Evolutionary conservation across 2,329 filamentous ascomycete species (phyloP).

Genomic region (Bipolaris bicolor): DNA sequence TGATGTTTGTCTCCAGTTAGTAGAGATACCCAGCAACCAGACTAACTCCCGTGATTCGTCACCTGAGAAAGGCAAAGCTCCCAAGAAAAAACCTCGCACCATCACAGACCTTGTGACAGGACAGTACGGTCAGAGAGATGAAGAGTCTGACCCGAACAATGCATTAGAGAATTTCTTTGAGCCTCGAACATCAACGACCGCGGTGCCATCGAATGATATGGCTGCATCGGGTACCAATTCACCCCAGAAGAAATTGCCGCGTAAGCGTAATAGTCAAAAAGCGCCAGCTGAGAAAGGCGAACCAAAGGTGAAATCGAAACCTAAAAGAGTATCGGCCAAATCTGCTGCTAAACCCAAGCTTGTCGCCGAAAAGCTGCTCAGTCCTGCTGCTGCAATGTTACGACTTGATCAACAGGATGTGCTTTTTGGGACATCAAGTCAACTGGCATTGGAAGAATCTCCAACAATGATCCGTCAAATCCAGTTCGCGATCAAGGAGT

Average conservation of each 20-base stretch:
- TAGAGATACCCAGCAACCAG: slow-evolving; percentile 37
- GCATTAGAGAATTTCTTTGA: slow-evolving; percentile 36
- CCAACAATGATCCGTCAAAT: slow-evolving; percentile 45
- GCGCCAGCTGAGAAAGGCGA: slow-evolving; percentile 1
- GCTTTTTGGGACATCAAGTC: slow-evolving; percentile 51
- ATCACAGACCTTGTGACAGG: slow-evolving; percentile 49
- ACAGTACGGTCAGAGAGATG: slow-evolving; percentile 36
- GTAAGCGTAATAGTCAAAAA: slow-evolving; percentile 33
- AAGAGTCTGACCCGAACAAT: slow-evolving; percentile 6
- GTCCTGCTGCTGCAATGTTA: slow-evolving; percentile 39
- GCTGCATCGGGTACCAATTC: slow-evolving; percentile 11
- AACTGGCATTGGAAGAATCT: slow-evolving; percentile 48
- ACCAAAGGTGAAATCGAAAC: slow-evolving; percentile 27
- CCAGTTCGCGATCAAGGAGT: slow-evolving; percentile 44
- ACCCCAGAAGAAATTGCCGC: slow-evolving; percentile 22
- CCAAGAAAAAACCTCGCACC: slow-evolving; percentile 49
- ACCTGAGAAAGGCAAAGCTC: slow-evolving; percentile 42
- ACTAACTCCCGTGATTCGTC: slow-evolving; percentile 29
- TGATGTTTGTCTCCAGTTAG: slow-evolving; percentile 21
- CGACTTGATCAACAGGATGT: slow-evolving; percentile 43
- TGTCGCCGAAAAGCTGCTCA: slow-evolving; percentile 46
- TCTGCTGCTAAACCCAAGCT: slow-evolving; percentile 34
- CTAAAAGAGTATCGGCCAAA: slow-evolving; percentile 36
- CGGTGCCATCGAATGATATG: slow-evolving; percentile 37
- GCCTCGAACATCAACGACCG: slow-evolving; percentile 24